phyloP scores from a whole-genome alignment of 805 yeast species.

The Candida krabiensis region DNA sequence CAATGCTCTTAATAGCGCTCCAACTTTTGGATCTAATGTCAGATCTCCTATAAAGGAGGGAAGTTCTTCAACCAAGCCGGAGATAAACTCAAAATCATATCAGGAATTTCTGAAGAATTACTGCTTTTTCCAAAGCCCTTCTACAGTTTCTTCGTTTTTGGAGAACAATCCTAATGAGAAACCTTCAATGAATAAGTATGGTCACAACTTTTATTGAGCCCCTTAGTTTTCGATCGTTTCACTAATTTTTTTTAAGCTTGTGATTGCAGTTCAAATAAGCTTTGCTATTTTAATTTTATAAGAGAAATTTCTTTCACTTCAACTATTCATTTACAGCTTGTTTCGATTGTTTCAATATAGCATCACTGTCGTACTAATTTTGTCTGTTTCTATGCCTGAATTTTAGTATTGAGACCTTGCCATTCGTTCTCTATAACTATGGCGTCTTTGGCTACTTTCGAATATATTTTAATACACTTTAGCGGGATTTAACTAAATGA shows the following conservation, averaged over 20 bases:
- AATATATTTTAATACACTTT: too few relatives aligned
- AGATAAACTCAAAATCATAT: conserved; percentile 51
- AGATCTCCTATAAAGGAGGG: background rate
- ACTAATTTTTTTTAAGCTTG: background rate
- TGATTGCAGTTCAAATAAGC: too few relatives aligned
- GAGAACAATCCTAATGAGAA: conserved; percentile 19
- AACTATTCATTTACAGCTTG: too few relatives aligned
- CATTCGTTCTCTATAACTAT: too few relatives aligned
- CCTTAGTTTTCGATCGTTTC: background rate
- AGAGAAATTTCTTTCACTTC: too few relatives aligned
- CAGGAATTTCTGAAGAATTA: conserved; percentile 57
- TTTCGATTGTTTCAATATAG: too few relatives aligned
- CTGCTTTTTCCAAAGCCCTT: conserved; percentile 54
- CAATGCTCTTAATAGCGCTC: conserved; percentile 1
- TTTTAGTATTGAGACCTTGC: too few relatives aligned
- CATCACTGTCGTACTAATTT: too few relatives aligned
- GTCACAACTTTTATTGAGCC: conserved; percentile 25
- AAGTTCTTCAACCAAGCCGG: conserved; percentile 27
- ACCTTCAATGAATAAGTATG: conserved; percentile 16
- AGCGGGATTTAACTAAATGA: too few relatives aligned
- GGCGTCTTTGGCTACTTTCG: too few relatives aligned
- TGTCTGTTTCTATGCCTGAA: too few relatives aligned
- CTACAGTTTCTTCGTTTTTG: conserved; percentile 33
- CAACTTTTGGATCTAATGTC: background rate
- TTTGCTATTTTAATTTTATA: background rate